These are phyloP conservation scores for Penicillium sp. DNA, from an alignment of 2,329 filamentous ascomycete genomes.

Conservation along the genomic window DNA sequence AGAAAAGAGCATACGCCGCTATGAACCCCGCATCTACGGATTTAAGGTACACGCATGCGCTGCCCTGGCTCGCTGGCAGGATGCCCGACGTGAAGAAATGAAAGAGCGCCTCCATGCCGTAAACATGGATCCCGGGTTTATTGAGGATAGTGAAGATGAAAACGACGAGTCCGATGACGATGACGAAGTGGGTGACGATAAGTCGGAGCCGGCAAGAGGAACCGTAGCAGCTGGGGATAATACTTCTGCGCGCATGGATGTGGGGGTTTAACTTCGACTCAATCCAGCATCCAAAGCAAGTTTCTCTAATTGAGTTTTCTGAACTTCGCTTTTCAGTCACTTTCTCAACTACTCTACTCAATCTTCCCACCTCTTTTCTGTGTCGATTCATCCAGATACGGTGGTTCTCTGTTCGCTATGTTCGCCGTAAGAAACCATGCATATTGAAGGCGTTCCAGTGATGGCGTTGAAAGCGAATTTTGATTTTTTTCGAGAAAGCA, in stretches of 20 bases:
- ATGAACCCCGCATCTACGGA: slow-evolving; percentile 86
- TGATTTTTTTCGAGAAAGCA: slow-evolving; percentile 1
- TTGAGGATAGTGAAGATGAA: slow-evolving; percentile 62
- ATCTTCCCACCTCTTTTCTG: background rate
- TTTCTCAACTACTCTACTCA: background rate
- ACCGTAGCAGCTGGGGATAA: slow-evolving; percentile 25
- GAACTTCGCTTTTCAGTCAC: background rate
- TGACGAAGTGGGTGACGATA: slow-evolving; percentile 23
- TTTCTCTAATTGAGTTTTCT: background rate
- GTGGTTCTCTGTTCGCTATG: background rate
- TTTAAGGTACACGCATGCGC: slow-evolving; percentile 93
- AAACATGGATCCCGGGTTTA: slow-evolving; percentile 71
- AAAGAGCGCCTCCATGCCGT: slow-evolving; percentile 67
- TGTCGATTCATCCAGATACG: background rate
- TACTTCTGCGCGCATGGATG: slow-evolving; percentile 34
- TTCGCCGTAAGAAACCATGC: slow-evolving; percentile 3
- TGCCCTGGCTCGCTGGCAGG: slow-evolving; percentile 87
- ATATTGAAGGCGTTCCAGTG: slow-evolving; percentile 12
- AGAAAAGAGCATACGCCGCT: slow-evolving; percentile 77
- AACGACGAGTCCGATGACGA: slow-evolving; percentile 52
- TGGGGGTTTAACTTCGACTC: slow-evolving; percentile 21
- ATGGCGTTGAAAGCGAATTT: slow-evolving; percentile 9
- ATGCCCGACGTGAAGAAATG: slow-evolving; percentile 75
- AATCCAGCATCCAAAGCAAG: background rate
- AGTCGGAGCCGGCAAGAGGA: slow-evolving; percentile 18